A percentile compares a stretch with the other conserved stretches of the same genome.
Evolutionary conservation across 257 asterid species (phyloP).

Genomic region (Solanum sparsipilum): DNA sequence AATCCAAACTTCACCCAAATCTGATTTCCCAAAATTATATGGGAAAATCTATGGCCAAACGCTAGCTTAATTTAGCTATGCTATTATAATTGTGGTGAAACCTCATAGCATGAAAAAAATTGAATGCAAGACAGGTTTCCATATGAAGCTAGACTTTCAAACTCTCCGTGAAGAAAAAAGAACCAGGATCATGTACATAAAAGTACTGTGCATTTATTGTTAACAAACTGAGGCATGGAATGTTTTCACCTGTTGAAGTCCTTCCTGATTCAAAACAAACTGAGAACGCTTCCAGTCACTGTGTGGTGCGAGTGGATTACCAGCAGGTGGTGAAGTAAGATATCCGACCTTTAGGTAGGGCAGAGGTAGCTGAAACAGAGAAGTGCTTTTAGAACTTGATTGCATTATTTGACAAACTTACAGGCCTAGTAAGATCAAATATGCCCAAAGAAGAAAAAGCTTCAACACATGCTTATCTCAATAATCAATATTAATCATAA

Average conservation of each 20-base stretch:
- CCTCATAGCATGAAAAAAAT: background rate
- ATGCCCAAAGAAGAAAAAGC: background rate
- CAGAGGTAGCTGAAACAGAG: slow-evolving; percentile 75
- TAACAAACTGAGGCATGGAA: background rate
- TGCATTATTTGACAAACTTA: background rate
- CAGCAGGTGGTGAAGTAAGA: slow-evolving; percentile 86
- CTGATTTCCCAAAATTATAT: background rate
- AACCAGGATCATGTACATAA: background rate
- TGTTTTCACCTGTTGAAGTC: slow-evolving; percentile 67
- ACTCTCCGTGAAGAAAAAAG: background rate
- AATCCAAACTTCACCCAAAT: background rate
- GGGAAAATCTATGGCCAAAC: background rate
- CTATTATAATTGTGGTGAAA: background rate
- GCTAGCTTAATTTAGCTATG: background rate
- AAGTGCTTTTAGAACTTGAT: slow-evolving; percentile 9
- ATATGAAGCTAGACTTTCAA: background rate
- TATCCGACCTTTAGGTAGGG: slow-evolving; percentile 90
- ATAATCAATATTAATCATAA: background rate
- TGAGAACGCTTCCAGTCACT: slow-evolving; percentile 85
- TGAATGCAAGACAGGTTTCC: background rate
- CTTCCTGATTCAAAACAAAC: slow-evolving; percentile 83
- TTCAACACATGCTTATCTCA: background rate
- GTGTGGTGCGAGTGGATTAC: slow-evolving; percentile 86
- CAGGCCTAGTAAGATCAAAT: background rate
- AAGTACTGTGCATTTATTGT: background rate